phyloP scores from a whole-genome alignment of 2,329 filamentous ascomycete genomes.

The Pyrenophora graminea region DNA sequence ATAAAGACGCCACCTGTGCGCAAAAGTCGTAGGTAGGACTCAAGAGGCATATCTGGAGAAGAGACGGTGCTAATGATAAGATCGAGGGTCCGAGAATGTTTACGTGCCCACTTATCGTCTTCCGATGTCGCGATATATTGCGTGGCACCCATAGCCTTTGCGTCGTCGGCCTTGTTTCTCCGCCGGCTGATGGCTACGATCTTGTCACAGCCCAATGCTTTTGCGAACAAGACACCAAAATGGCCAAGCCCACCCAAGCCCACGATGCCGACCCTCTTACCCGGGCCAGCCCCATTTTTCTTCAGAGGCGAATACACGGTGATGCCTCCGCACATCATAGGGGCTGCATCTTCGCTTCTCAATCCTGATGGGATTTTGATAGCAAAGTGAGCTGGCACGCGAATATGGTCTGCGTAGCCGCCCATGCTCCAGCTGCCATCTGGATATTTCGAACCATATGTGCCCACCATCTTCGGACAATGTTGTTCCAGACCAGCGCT shows the following conservation, averaged over 20 bases:
- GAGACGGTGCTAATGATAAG: conserved; percentile 65
- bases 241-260: conserved; percentile 77
- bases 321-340: conserved; percentile 77
- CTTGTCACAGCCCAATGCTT: conserved; percentile 70
- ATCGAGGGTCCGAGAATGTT: conserved; percentile 61
- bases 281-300: conserved; percentile 69
- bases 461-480: conserved; percentile 57
- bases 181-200: conserved; percentile 68
- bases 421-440: conserved; percentile 68
- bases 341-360: conserved; percentile 59
- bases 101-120: conserved; percentile 61
- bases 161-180: conserved; percentile 62
- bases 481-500: conserved; percentile 50
- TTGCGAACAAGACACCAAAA: conserved; percentile 72
- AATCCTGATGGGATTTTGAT: conserved; percentile 60
- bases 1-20: conserved; percentile 65
- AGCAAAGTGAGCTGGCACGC: conserved; percentile 63
- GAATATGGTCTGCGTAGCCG: conserved; percentile 61
- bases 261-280: conserved; percentile 71
- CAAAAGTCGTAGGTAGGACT: conserved; percentile 65
- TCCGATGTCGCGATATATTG: conserved; percentile 61
- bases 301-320: conserved; percentile 73
- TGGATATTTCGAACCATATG: conserved; percentile 62
- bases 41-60: conserved; percentile 64
- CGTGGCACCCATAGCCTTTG: conserved; percentile 65